Evolutionary conservation across 805 yeast species (phyloP), one percentile per base, ranked within the genome.

Genomic region (Yamadazyma takamatsuzukensis): DNA sequence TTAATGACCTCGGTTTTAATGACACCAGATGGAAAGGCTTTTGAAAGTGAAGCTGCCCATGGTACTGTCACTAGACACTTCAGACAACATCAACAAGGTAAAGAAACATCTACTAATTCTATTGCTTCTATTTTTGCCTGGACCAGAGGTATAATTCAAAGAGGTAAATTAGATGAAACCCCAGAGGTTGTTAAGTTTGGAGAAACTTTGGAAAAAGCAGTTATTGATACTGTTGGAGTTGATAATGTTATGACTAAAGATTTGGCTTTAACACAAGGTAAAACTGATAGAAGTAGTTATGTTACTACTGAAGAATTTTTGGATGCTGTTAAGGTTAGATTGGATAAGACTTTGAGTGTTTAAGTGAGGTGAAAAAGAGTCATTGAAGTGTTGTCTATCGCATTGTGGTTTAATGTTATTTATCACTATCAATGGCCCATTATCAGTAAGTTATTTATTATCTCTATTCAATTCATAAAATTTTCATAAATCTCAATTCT

Each of bases 21-120:
- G 54, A 80, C 97, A n/a, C 94, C 97, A 31, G 97, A 90, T 61
- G 97, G 97, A 16, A 85, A 84, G 69, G 81, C 96, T 10, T 89
- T 86, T 59, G 97, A 90, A 70, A 70, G 88, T 34, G 97, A 90
- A 71, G 97, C 97, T 39, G 97, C 97, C n/a, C 97, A 90, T 60
- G 97, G 97, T 36, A 90, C 97, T 10, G 97, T 90, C 49, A 90
- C 97, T 29, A 84, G 97, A 69, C 97, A 90, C 62, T 90, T 74
- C 70, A 83, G 97, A 70, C 93, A 82, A 65, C 87, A 86, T 64
- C 97, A 90, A 68, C 85, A 83, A 64, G 97, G 97, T 46, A 85
- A 88, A 61, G 97, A 89, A 68, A 90, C 97, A 13, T 86, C 96
- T 5, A 90, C 97, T 37, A 90, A 90, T 68, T 89, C 97, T 12